Conservation (phyloP, 2,329 filamentous ascomycete genomes). For the Parastagonospora nodorum region DNA sequence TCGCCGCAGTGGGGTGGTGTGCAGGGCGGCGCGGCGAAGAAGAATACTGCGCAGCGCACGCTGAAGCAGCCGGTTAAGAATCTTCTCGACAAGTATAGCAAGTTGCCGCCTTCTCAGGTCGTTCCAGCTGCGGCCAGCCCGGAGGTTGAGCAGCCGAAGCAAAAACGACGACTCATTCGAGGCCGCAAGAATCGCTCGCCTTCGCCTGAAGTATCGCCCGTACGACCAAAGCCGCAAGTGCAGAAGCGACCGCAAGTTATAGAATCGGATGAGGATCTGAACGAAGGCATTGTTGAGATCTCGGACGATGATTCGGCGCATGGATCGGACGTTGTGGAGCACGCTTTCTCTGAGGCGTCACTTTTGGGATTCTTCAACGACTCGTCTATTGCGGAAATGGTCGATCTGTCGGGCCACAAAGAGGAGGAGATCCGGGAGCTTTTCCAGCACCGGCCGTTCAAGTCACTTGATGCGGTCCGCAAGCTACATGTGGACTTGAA, state of each 20-base stretch:
- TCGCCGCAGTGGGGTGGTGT: constrained; percentile 30
- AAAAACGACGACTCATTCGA: constrained; percentile 54
- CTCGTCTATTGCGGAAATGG: constrained; percentile 74
- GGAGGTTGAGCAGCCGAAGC: constrained; percentile 24
- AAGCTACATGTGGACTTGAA: constrained; percentile 58
- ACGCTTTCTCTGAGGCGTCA: constrained; percentile 52
- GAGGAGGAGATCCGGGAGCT: constrained; percentile 71
- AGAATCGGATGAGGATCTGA: constrained; percentile 26
- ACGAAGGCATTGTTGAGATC: constrained; percentile 42
- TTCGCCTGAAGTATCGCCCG: constrained; percentile 21
- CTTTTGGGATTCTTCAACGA: constrained; percentile 84
- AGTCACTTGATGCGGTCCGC: constrained; percentile 67
- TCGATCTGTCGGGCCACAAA: constrained; percentile 79
- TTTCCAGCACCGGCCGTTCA: constrained; percentile 76
- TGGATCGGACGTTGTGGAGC: constrained; percentile 24
- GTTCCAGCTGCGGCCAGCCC: constrained; percentile 21
- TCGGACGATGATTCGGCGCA: constrained; percentile 52
- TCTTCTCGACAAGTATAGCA: constrained; percentile 62
- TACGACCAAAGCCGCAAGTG: constrained; percentile 22
- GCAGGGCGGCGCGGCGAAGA: constrained; percentile 33
- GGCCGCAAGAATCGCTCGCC: constrained; percentile 51
- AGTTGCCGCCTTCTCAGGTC: constrained; percentile 21
- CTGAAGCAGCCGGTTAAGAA: constrained; percentile 60
- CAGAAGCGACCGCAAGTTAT: constrained; percentile 17
- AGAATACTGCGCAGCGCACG: constrained; percentile 59